A percentile compares a stretch with the other conserved stretches of the same genome.
Evolutionary conservation across 495 filamentous ascomycete genomes (phyloP).

Genomic region (Parathielavia hyrcaniae): DNA sequence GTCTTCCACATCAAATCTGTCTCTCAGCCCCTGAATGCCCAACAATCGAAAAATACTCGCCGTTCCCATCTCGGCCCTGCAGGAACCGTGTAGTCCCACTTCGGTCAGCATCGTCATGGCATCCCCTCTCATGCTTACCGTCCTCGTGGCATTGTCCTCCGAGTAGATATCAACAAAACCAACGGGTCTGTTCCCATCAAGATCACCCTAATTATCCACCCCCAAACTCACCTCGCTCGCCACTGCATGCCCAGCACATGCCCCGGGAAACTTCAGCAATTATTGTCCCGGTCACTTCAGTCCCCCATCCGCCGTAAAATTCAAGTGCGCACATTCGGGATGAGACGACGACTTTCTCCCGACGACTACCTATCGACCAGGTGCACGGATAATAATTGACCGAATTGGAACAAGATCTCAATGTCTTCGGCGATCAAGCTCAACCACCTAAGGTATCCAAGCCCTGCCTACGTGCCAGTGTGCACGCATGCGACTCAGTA

Average conservation of each 20-base stretch:
- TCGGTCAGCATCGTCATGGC: conserved; percentile 19
- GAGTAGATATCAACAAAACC: conserved; percentile 49
- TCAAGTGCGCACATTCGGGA: conserved; percentile 50
- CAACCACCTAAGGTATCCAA: too few species aligned
- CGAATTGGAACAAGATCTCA: too few species aligned
- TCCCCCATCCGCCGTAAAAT: conserved; percentile 41
- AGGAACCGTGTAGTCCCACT: conserved; percentile 40
- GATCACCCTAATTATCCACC: not conserved
- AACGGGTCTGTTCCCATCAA: conserved; percentile 40
- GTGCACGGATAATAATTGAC: conserved; percentile 20
- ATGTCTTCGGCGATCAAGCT: too few species aligned
- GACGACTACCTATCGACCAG: conserved; percentile 48
- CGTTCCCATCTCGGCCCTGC: conserved; percentile 44
- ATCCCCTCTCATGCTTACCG: conserved; percentile 22
- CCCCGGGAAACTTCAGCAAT: conserved; percentile 46
- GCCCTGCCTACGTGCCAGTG: too few species aligned
- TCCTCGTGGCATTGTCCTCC: conserved; percentile 28
- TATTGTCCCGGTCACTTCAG: conserved; percentile 38
- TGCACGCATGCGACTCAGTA: too few species aligned
- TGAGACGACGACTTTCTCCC: conserved; percentile 51
- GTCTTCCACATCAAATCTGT: conserved; percentile 24
- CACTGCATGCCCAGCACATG: conserved; percentile 42
- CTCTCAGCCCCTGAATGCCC: conserved; percentile 6
- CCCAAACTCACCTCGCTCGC: conserved; percentile 22
- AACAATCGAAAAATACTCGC: conserved; percentile 21